phyloP scores from a whole-genome alignment of 805 yeast species.

The Komagataella pastoris region DNA sequence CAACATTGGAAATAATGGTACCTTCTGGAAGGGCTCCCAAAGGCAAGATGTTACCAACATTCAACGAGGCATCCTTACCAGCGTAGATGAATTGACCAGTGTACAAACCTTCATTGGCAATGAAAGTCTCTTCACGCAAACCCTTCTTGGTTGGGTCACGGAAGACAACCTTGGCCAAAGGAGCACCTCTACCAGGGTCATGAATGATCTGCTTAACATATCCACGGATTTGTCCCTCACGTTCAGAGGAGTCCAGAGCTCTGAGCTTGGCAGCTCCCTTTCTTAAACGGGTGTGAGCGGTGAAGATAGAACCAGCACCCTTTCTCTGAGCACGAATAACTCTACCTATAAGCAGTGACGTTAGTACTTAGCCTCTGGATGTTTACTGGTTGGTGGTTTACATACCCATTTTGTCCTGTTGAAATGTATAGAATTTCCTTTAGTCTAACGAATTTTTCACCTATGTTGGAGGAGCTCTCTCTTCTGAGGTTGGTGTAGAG shows the following conservation, averaged over 20 bases:
- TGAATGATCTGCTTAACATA: constrained; percentile 96
- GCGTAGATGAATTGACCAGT: constrained; percentile 99
- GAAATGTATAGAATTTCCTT: not conserved
- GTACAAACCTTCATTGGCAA: constrained; percentile 99
- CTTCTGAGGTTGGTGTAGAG: not conserved
- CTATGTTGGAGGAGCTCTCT: not conserved
- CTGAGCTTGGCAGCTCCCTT: constrained; percentile 99
- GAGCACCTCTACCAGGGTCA: constrained; percentile 99
- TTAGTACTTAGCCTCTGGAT: not conserved
- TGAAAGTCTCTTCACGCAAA: constrained; percentile 95
- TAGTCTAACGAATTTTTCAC: not conserved
- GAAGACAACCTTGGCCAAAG: constrained; percentile 97
- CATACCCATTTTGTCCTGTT: not conserved
- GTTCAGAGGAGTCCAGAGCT: constrained; percentile 98
- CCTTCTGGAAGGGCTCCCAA: constrained; percentile 72
- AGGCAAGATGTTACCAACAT: constrained; percentile 95
- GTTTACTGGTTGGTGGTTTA: not conserved
- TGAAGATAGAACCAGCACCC: constrained; percentile 99
- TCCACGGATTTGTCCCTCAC: constrained; percentile 99
- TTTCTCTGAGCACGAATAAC: constrained; percentile 99
- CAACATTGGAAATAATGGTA: constrained; percentile 38
- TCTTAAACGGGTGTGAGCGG: constrained; percentile 99
- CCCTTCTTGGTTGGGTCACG: constrained; percentile 99
- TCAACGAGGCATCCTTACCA: constrained; percentile 96
- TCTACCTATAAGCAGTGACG: constrained; percentile 51